phyloP scores from a whole-genome alignment of 2,329 filamentous ascomycete species.

The Alternaria consortialis region DNA sequence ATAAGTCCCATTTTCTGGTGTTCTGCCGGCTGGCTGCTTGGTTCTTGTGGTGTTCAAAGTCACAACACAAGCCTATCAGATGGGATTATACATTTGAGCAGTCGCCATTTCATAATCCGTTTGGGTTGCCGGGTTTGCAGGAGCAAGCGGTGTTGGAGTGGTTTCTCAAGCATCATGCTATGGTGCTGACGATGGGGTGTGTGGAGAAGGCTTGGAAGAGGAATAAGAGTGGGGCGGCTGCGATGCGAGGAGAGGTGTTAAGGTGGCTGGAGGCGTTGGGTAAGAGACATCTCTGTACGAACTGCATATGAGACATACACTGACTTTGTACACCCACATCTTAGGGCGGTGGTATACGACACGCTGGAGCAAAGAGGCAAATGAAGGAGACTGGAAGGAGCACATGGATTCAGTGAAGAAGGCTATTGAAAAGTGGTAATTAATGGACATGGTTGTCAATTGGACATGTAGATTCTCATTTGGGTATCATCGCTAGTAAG shows the following conservation, averaged over 20 bases:
- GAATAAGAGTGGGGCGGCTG: neutral
- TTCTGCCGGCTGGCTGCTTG: slow-evolving; percentile 32
- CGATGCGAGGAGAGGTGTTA: slow-evolving; percentile 12
- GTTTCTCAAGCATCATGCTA: slow-evolving; percentile 11
- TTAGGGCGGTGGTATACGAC: neutral
- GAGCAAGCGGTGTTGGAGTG: neutral
- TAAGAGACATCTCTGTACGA: too few relatives aligned
- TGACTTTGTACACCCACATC: too few relatives aligned
- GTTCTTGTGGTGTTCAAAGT: slow-evolving; percentile 15
- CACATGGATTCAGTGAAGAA: slow-evolving; percentile 4
- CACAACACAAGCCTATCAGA: neutral
- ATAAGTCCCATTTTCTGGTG: slow-evolving; percentile 24
- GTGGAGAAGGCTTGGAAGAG: slow-evolving; percentile 18
- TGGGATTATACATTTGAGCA: slow-evolving; percentile 23
- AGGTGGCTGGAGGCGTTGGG: slow-evolving; percentile 18
- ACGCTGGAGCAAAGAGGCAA: neutral
- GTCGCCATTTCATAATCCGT: slow-evolving; percentile 9
- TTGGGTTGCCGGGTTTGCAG: neutral
- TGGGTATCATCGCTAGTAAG: neutral
- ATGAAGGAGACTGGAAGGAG: slow-evolving; percentile 2
- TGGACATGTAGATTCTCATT: neutral
- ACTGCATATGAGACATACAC: too few relatives aligned
- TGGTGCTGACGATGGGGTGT: slow-evolving; percentile 11
- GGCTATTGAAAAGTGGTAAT: slow-evolving; percentile 16
- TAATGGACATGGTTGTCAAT: neutral